These are phyloP conservation scores for Mortierella sp. DNA, from an alignment of 371 early-diverging fungal genomes.

Conservation along the genomic window DNA sequence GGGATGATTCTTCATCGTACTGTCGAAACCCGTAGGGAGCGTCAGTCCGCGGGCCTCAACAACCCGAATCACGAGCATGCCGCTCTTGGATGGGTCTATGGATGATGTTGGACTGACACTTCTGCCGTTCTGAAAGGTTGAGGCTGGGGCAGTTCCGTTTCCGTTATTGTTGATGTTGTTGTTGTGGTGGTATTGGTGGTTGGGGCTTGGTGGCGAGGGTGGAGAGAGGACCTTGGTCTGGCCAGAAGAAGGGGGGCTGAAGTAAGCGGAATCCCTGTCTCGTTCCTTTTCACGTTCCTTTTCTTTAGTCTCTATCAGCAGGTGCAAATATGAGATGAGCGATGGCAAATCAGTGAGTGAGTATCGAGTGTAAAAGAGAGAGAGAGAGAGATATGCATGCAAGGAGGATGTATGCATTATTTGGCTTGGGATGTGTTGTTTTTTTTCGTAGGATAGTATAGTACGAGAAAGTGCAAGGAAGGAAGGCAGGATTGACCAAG, in stretches of 20 bases:
- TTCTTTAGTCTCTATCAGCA: slow-evolving; percentile 41
- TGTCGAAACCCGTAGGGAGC: slow-evolving; percentile 59
- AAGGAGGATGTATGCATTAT: not conserved
- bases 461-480: not conserved
- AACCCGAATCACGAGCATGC: slow-evolving; percentile 83
- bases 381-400: not conserved
- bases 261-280: slow-evolving; percentile 38
- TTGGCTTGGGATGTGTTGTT: not conserved
- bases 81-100: slow-evolving; percentile 47
- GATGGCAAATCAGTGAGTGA: not conserved
- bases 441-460: not conserved
- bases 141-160: not conserved
- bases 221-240: not conserved
- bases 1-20: slow-evolving; percentile 43
- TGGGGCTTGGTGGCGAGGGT: not conserved
- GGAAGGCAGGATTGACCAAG: not conserved
- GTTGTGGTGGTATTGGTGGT: not conserved
- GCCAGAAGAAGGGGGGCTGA: not conserved
- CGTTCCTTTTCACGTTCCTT: slow-evolving; percentile 43
- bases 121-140: not conserved
- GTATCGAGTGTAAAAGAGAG: not conserved
- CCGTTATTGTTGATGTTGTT: not conserved
- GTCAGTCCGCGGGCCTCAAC: slow-evolving; percentile 85
- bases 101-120: slow-evolving; percentile 13
- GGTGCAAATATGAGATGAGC: not conserved